Evolutionary conservation across 2,329 filamentous ascomycete species (phyloP).

Genomic region (Botrytis paeoniae): DNA sequence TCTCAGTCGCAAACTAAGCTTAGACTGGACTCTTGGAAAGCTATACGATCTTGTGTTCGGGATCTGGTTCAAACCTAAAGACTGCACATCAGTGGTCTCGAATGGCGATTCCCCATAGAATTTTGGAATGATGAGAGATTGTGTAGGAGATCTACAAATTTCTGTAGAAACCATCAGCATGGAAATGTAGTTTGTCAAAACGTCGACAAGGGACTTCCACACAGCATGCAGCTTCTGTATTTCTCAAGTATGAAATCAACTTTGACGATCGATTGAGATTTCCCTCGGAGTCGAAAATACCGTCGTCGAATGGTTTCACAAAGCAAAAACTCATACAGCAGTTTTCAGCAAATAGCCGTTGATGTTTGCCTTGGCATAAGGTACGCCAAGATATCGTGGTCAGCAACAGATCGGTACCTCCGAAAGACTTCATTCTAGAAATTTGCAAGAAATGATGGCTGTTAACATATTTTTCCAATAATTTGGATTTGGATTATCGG

Average conservation of each 20-base stretch:
- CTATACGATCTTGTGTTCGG: no score
- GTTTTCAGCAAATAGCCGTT: background rate
- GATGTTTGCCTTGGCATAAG: background rate
- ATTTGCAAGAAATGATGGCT: background rate
- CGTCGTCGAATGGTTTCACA: background rate
- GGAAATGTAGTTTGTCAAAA: background rate
- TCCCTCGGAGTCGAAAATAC: background rate
- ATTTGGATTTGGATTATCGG: accelerated
- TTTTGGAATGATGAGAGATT: background rate
- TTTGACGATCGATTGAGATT: background rate
- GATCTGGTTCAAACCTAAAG: background rate
- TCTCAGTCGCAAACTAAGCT: background rate
- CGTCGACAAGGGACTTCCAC: accelerated
- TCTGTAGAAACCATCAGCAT: background rate
- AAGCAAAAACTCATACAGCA: background rate
- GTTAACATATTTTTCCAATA: background rate
- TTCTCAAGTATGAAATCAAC: background rate
- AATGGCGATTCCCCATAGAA: background rate
- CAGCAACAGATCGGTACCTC: background rate
- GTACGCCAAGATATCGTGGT: background rate
- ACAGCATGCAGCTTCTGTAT: background rate
- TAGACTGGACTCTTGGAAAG: background rate
- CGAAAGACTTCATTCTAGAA: background rate
- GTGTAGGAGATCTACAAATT: background rate
- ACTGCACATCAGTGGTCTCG: background rate